Evolutionary conservation across 1,284 basidiomycete genomes (phyloP).

Genomic region (Apiotrichum mycotoxinovorans): DNA sequence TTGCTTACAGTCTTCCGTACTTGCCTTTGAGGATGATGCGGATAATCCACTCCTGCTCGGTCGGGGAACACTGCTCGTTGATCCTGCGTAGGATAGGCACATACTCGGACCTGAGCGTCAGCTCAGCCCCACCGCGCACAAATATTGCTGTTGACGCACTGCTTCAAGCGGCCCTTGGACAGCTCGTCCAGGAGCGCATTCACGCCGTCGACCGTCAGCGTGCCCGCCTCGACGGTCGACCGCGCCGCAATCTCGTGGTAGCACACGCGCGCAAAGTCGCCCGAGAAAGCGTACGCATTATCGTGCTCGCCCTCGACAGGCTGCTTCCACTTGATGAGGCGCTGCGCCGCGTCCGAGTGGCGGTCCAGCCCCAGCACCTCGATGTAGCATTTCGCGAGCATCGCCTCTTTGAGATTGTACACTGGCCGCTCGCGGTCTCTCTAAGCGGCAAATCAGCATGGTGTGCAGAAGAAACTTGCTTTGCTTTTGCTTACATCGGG

Average conservation of each 20-base stretch:
- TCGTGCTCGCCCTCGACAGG: conserved; percentile 54
- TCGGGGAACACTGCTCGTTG: conserved; percentile 70
- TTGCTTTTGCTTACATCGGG: conserved; percentile 48
- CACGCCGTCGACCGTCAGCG: conserved; percentile 70
- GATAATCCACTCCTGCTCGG: conserved; percentile 87
- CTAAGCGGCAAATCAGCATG: conserved; percentile 51
- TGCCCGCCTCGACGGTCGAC: conserved; percentile 73
- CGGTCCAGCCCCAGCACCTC: conserved; percentile 75
- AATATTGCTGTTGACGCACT: no score
- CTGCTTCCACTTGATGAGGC: conserved; percentile 84
- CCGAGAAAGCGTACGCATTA: conserved; percentile 55
- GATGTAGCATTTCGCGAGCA: conserved; percentile 83
- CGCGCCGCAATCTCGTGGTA: conserved; percentile 79
- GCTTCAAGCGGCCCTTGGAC: conserved; percentile 31
- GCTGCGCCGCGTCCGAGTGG: conserved; percentile 71
- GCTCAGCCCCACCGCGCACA: no score
- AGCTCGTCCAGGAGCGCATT: conserved; percentile 75
- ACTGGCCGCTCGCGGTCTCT: conserved; percentile 84
- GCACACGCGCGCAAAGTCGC: conserved; percentile 80
- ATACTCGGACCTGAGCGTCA: conserved; percentile 61
- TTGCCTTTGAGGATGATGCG: conserved; percentile 81
- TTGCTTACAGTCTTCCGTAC: neutral
- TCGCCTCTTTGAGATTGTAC: conserved; percentile 88
- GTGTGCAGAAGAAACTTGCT: neutral
- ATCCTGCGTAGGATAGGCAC: conserved; percentile 68